phyloP scores from a whole-genome alignment of 2,329 filamentous ascomycete genomes.

The Scedosporium dehoogii region DNA sequence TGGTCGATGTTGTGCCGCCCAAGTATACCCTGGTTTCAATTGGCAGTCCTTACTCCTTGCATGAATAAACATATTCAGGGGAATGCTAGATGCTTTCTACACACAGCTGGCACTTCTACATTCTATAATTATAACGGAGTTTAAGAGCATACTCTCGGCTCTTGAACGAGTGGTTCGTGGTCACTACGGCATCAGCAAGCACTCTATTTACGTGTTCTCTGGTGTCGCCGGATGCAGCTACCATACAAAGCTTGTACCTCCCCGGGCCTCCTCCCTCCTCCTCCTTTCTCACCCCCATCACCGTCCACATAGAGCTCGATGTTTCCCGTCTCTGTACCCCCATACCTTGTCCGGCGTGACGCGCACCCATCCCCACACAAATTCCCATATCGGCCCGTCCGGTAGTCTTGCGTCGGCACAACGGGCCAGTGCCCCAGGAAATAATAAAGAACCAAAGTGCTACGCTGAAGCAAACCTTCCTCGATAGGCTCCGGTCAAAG shows the following conservation, averaged over 20 bases:
- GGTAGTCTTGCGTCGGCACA: background rate
- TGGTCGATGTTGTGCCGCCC: background rate
- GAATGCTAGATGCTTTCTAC: background rate
- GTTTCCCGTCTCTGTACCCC: background rate
- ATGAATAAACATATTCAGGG: background rate
- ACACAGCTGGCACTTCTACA: background rate
- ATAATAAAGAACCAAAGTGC: background rate
- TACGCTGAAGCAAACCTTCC: background rate
- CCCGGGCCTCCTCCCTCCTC: no score
- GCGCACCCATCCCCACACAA: slow-evolving; percentile 2
- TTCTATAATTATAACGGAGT: background rate
- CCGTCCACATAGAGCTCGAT: background rate
- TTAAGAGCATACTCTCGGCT: background rate
- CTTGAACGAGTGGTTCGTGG: background rate
- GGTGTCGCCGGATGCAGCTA: background rate
- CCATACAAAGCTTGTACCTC: background rate
- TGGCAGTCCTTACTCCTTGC: background rate
- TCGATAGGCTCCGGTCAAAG: background rate
- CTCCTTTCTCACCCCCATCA: background rate
- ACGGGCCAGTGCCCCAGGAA: background rate
- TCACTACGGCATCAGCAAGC: background rate
- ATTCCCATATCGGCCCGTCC: slow-evolving; percentile 6
- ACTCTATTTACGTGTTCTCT: background rate
- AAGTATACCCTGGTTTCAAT: background rate
- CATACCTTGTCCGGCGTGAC: background rate